Evolutionary conservation across 2,329 filamentous ascomycete species (phyloP).

Genomic region (Drechslerella coelobrocha): DNA sequence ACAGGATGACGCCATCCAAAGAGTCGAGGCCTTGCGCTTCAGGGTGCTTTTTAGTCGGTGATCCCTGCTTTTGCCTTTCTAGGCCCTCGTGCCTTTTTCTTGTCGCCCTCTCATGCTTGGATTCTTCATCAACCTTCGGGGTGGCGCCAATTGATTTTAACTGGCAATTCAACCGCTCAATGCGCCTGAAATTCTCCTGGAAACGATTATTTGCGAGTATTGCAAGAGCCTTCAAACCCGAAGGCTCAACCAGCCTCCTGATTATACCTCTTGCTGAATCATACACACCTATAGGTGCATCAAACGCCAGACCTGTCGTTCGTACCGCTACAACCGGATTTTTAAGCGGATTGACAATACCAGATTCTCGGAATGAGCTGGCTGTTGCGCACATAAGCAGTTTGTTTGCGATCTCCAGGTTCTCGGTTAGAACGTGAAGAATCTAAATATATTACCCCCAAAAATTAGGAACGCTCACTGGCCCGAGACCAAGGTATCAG

Average conservation of each 20-base stretch:
- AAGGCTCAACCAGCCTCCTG: conserved; percentile 59
- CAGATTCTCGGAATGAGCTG: conserved; percentile 89
- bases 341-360: conserved; percentile 69
- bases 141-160: neutral
- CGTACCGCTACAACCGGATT: conserved; percentile 84
- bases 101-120: conserved; percentile 16
- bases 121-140: neutral
- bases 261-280: conserved; percentile 54
- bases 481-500: conserved; percentile 19
- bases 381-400: conserved; percentile 77
- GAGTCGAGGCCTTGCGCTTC: neutral
- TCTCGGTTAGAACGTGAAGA: conserved; percentile 82
- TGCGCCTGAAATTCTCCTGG: conserved; percentile 71
- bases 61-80: conserved; percentile 14
- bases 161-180: conserved; percentile 65
- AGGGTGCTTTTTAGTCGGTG: neutral
- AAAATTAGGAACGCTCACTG: too few species aligned
- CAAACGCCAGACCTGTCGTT: conserved; percentile 80
- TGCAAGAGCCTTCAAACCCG: conserved; percentile 72
- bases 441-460: too few species aligned
- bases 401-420: conserved; percentile 74
- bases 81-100: conserved; percentile 28
- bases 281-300: conserved; percentile 75
- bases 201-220: conserved; percentile 77
- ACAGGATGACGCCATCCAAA: conserved; percentile 30